Evolutionary conservation across 2,329 filamentous ascomycete genomes (phyloP).

Genomic region (Basipetospora chlamydospora): DNA sequence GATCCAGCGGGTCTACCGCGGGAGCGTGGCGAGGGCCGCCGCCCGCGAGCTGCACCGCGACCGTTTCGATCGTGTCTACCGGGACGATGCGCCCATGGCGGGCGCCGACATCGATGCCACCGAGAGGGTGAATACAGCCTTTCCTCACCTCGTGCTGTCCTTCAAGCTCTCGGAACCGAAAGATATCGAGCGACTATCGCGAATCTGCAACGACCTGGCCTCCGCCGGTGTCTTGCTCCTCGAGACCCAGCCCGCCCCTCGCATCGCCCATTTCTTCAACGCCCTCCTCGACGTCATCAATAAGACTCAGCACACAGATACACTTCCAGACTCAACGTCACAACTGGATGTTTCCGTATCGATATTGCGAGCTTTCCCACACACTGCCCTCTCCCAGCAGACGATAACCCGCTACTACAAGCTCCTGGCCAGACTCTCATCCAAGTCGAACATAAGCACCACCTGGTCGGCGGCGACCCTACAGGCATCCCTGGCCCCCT

Average conservation of each 20-base stretch:
- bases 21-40: slow-evolving; percentile 46
- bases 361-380: not conserved
- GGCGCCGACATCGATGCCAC: slow-evolving; percentile 14
- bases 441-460: not conserved
- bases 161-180: slow-evolving; percentile 28
- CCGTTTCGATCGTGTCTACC: slow-evolving; percentile 48
- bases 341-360: not conserved
- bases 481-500: not conserved
- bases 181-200: slow-evolving; percentile 33
- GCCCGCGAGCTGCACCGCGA: slow-evolving; percentile 43
- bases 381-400: not conserved
- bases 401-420: not conserved
- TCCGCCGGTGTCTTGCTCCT: slow-evolving; percentile 9
- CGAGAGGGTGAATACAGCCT: slow-evolving; percentile 23
- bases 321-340: not conserved
- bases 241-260: not conserved
- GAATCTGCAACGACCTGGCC: slow-evolving; percentile 29
- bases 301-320: not conserved
- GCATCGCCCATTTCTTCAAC: not conserved
- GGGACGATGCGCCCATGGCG: slow-evolving; percentile 13
- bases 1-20: slow-evolving; percentile 75
- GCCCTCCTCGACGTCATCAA: slow-evolving; percentile 2
- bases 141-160: slow-evolving; percentile 34
- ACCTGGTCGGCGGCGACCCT: not conserved
- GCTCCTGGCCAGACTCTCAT: slow-evolving; percentile 1